Conservation (phyloP, 257 asterid genomes). For the Voacanga thouarsii region DNA sequence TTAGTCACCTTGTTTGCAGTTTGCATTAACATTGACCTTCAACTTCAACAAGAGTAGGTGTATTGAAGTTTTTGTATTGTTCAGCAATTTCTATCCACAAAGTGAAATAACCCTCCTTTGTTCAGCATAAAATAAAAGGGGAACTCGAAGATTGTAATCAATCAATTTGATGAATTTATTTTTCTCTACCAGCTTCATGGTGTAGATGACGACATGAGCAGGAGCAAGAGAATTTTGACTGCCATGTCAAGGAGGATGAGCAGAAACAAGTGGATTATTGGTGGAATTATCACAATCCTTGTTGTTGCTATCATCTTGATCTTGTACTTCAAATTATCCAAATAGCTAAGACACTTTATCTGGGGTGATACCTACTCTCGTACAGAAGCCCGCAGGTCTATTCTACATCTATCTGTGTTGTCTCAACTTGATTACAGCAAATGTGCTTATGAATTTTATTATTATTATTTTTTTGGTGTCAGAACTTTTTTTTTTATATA, state of each 20-base stretch:
- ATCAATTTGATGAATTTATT: conserved; percentile 12
- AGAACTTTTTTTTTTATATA: neutral
- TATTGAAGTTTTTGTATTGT: neutral
- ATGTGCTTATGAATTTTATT: neutral
- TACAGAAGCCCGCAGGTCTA: neutral
- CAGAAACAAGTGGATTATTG: conserved; percentile 67
- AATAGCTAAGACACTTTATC: conserved; percentile 18
- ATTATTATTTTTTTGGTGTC: neutral
- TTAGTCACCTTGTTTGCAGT: neutral
- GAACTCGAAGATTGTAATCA: neutral
- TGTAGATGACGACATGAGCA: conserved; percentile 62
- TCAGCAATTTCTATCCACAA: neutral
- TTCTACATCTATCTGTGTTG: neutral
- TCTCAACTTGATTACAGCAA: conserved; percentile 4
- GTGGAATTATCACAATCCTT: conserved; percentile 44
- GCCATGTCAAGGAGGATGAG: conserved; percentile 67
- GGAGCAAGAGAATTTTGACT: conserved; percentile 57
- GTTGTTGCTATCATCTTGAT: conserved; percentile 45
- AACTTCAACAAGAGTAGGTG: neutral
- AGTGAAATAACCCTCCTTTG: neutral
- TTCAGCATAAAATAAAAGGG: neutral
- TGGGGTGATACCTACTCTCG: neutral
- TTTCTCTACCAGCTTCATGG: conserved; percentile 50
- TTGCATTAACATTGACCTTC: neutral
- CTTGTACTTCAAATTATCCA: conserved; percentile 58